A percentile compares a stretch with the other conserved stretches of the same genome.
Evolutionary conservation across 2,329 filamentous ascomycete species (phyloP).

Genomic region (Hymenotorrendiella dingleyae): DNA sequence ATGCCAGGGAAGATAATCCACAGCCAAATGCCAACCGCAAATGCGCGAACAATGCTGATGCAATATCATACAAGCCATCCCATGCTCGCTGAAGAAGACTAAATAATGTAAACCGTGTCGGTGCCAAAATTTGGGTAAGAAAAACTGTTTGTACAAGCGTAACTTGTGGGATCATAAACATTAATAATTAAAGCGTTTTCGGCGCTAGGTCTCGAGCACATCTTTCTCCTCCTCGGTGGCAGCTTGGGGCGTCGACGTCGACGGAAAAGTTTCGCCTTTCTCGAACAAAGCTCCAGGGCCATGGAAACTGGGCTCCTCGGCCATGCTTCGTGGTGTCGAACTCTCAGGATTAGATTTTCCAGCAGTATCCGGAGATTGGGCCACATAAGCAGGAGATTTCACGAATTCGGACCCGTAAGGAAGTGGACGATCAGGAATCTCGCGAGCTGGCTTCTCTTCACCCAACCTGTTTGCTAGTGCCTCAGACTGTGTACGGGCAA

Average conservation of each 20-base stretch:
- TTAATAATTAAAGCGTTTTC: conserved; percentile 13
- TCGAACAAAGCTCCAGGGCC: conserved; percentile 48
- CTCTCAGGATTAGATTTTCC: conserved; percentile 4
- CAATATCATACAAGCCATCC: too few relatives aligned
- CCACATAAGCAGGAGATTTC: conserved; percentile 40
- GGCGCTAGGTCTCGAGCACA: conserved; percentile 23
- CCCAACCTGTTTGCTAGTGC: conserved; percentile 50
- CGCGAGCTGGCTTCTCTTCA: conserved; percentile 27
- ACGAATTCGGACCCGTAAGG: conserved; percentile 48
- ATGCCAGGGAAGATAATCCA: too few relatives aligned
- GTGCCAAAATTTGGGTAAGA: too few relatives aligned
- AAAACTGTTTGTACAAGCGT: conserved; percentile 17
- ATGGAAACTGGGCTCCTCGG: conserved; percentile 42
- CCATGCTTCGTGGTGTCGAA: conserved; percentile 22
- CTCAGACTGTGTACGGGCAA: conserved; percentile 61
- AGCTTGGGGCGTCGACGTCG: conserved; percentile 32
- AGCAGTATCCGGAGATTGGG: conserved; percentile 32
- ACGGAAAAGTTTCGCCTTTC: conserved; percentile 40
- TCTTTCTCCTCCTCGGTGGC: conserved; percentile 30
- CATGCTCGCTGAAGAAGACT: too few relatives aligned
- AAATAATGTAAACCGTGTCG: too few relatives aligned
- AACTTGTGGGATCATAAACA: conserved; percentile 7
- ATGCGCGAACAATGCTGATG: too few relatives aligned
- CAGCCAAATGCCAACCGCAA: too few relatives aligned
- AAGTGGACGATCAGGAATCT: conserved; percentile 44